These are phyloP conservation scores for Colletotrichum agaves DNA, from an alignment of 2,329 filamentous ascomycete species.

Conservation along the genomic window DNA sequence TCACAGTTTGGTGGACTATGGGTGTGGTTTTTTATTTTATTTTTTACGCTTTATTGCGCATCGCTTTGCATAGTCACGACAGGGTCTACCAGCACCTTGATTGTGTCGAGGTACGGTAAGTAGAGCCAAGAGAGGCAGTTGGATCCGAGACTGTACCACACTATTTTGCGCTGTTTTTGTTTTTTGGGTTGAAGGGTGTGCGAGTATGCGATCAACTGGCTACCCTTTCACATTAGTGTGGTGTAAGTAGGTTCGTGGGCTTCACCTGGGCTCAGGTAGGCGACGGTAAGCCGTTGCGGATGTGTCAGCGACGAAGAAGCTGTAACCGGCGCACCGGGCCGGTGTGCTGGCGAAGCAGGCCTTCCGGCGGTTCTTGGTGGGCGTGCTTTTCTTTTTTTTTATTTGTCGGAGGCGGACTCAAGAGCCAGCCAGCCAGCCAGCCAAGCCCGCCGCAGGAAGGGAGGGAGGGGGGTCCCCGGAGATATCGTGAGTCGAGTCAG, in stretches of 20 bases:
- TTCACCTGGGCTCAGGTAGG: not conserved
- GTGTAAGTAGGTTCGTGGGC: not conserved
- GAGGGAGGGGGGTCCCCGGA: not conserved
- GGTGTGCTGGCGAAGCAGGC: not conserved
- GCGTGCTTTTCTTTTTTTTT: too few species aligned
- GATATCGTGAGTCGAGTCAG: constrained; percentile 20
- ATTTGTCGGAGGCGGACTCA: not conserved
- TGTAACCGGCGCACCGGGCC: constrained; percentile 14
- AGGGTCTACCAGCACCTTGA: not conserved
- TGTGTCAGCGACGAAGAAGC: not conserved
- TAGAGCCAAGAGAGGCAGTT: not conserved
- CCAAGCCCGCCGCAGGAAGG: too few species aligned
- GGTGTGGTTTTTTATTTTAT: too few species aligned
- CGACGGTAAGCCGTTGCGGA: not conserved
- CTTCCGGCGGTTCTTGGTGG: constrained; percentile 3
- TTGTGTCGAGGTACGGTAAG: not conserved
- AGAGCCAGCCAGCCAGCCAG: not conserved
- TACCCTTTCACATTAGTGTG: not conserved
- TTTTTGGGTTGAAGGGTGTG: not conserved
- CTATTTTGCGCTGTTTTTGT: not conserved
- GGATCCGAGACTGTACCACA: not conserved
- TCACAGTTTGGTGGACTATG: constrained; percentile 2
- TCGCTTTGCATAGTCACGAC: not conserved
- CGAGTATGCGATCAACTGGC: too few species aligned
- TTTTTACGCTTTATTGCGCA: not conserved